Conservation (phyloP, 2,329 filamentous ascomycete species). For the Diaporthe destruens region DNA sequence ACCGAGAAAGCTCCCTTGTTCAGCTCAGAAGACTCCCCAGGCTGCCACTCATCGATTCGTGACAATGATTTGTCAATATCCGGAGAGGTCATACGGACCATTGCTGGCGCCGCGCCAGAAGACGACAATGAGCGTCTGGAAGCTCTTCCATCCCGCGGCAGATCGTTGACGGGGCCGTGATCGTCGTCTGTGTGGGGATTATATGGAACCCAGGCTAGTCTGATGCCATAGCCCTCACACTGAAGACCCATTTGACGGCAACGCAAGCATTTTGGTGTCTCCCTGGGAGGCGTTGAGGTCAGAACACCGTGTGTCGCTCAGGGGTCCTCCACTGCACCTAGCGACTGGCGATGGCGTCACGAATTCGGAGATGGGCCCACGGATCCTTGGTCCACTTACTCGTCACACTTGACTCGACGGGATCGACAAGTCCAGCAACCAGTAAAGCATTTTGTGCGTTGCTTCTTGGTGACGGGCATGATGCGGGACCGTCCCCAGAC, state of each 20-base stretch:
- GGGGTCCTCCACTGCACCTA: background rate
- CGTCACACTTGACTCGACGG: conserved; percentile 44
- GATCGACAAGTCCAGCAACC: conserved; percentile 44
- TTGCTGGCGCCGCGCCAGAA: background rate
- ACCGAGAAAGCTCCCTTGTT: background rate
- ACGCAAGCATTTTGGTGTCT: conserved; percentile 38
- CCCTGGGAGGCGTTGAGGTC: background rate
- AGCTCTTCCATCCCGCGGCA: background rate
- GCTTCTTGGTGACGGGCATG: conserved; percentile 64
- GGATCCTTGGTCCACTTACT: conserved; percentile 21
- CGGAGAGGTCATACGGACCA: background rate
- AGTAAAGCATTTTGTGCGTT: conserved; percentile 42
- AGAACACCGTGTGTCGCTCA: background rate
- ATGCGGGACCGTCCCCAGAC: background rate
- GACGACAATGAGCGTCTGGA: conserved; percentile 9
- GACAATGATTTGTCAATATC: background rate
- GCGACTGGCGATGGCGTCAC: background rate
- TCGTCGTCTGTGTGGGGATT: conserved; percentile 3
- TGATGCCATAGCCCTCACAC: conserved; percentile 44
- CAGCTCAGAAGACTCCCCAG: background rate
- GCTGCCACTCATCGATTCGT: conserved; percentile 1
- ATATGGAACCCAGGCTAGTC: conserved; percentile 42
- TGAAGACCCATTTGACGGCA: conserved; percentile 40
- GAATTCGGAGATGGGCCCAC: background rate
- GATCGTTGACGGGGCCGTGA: background rate